Conservation (phyloP, 352 stramenopile genomes). For the Pythium guiyangense region DNA sequence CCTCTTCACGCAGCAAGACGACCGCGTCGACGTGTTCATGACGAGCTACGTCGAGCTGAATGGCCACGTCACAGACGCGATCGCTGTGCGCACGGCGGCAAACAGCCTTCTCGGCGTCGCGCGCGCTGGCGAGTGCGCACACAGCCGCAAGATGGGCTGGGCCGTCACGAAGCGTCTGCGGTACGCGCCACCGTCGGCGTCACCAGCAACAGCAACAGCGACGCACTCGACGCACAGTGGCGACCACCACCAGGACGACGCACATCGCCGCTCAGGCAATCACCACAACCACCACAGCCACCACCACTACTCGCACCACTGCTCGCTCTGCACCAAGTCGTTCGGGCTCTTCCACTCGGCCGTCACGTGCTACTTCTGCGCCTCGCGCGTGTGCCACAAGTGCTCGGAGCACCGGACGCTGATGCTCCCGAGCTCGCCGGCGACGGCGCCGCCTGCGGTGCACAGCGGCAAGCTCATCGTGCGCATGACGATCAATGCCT, state of each 20-base stretch:
- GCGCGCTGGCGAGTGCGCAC: conserved; percentile 1
- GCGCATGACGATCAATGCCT: conserved; percentile 1
- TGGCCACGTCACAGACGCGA: conserved; percentile 30
- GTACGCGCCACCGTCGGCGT: not conserved
- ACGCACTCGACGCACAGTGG: not conserved
- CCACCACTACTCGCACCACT: not conserved
- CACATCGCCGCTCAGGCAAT: too few species aligned
- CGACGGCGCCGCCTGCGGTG: not conserved
- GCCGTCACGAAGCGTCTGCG: conserved; percentile 1
- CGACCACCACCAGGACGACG: too few species aligned
- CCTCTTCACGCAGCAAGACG: conserved; percentile 20
- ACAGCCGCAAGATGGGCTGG: conserved; percentile 7
- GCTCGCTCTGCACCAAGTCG: conserved; percentile 4
- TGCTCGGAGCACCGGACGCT: conserved; percentile 10
- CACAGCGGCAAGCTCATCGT: conserved; percentile 1
- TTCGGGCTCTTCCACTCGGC: conserved; percentile 4
- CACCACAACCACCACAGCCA: too few species aligned
- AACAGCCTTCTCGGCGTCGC: conserved; percentile 21
- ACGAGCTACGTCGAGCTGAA: conserved; percentile 34
- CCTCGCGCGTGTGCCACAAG: conserved; percentile 6
- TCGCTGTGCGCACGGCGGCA: conserved; percentile 19
- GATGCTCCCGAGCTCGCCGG: not conserved
- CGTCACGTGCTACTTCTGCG: conserved; percentile 6
- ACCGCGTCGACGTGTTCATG: conserved; percentile 46
- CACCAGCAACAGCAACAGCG: not conserved